Conservation (phyloP, 1,284 basidiomycete genomes). For the Leccinum glutinopallens region DNA sequence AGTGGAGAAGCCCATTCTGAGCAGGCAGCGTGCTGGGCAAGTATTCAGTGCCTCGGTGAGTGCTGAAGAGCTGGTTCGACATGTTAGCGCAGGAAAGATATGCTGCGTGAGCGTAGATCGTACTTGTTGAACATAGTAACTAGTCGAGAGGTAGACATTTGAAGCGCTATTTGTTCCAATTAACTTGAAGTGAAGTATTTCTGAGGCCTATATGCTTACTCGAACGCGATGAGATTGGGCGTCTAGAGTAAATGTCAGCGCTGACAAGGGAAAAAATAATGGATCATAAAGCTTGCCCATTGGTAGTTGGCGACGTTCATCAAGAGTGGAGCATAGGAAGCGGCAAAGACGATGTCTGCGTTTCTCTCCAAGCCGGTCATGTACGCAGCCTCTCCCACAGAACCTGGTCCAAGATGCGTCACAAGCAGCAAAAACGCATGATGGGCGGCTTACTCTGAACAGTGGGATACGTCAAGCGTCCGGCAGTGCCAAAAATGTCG, state of each 20-base stretch:
- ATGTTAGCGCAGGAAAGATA: conserved; percentile 10
- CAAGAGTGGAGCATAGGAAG: conserved; percentile 68
- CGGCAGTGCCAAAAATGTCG: conserved; percentile 54
- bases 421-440: not conserved
- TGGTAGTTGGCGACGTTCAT: conserved; percentile 57
- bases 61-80: conserved; percentile 55
- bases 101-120: not conserved
- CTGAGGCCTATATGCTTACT: conserved; percentile 43
- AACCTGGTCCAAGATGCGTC: conserved; percentile 29
- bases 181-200: conserved; percentile 10
- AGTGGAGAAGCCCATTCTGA: conserved; percentile 51
- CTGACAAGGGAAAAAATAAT: not conserved
- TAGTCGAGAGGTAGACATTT: conserved; percentile 57
- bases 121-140: conserved; percentile 69
- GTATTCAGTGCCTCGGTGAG: conserved; percentile 62
- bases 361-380: conserved; percentile 73
- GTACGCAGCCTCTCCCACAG: conserved; percentile 65
- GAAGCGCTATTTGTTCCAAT: conserved; percentile 45
- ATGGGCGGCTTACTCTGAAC: conserved; percentile 41
- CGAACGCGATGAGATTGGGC: conserved; percentile 67
- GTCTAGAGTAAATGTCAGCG: conserved; percentile 36
- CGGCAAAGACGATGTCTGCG: conserved; percentile 59
- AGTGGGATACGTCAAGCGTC: conserved; percentile 59
- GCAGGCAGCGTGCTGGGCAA: conserved; percentile 63
- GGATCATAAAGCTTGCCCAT: conserved; percentile 51